A percentile compares a stretch with the other conserved stretches of the same genome.
phyloP scores from a whole-genome alignment of 345 rosid genomes.

The Microcos paniculata region DNA sequence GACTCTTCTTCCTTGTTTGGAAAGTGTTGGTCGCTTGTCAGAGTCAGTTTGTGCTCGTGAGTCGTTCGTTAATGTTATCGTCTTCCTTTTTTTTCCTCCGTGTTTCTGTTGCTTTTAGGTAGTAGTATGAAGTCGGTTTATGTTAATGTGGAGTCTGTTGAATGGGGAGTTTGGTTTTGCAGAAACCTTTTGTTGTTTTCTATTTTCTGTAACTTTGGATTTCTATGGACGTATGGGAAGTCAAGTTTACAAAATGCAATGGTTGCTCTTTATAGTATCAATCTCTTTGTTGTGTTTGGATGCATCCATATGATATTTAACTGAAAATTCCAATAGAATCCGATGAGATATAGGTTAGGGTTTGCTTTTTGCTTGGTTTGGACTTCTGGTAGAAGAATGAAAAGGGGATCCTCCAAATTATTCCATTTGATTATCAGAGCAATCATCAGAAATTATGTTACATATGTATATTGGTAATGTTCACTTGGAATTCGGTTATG shows the following conservation, averaged over 20 bases:
- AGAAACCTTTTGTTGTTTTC: background rate
- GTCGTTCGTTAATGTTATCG: background rate
- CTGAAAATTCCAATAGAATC: background rate
- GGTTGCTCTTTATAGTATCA: background rate
- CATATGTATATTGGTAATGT: too few species aligned
- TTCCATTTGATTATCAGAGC: too few species aligned
- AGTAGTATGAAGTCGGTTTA: background rate
- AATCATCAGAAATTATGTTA: too few species aligned
- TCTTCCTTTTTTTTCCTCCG: background rate
- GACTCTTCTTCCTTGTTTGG: background rate
- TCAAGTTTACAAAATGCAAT: background rate
- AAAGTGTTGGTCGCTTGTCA: background rate
- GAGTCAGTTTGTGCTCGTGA: background rate
- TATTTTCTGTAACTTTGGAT: background rate
- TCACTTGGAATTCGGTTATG: too few species aligned
- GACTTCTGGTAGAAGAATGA: background rate
- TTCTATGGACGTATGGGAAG: background rate
- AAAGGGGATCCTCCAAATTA: background rate
- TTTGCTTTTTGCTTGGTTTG: background rate
- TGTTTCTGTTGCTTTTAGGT: background rate
- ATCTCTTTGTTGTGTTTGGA: background rate
- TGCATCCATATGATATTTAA: background rate
- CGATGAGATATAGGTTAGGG: background rate
- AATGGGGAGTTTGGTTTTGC: constrained; percentile 3
- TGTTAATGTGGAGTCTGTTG: background rate